A percentile compares a stretch with the other conserved stretches of the same genome.
These are phyloP conservation scores for Stellera chamaejasme DNA, from an alignment of 345 rosid species.

Conservation along the genomic window DNA sequence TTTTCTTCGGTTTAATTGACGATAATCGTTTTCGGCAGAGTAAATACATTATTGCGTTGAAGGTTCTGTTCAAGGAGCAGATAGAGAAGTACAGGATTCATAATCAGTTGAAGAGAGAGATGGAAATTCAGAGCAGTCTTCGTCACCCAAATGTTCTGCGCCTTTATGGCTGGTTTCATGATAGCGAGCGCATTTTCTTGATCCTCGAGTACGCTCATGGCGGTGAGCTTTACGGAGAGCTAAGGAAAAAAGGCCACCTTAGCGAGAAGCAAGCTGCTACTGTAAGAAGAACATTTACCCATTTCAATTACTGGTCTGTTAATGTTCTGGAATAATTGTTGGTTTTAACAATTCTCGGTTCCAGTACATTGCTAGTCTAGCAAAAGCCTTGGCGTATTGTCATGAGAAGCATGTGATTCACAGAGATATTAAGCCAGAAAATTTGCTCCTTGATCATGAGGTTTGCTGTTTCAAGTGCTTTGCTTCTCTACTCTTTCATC, in stretches of 20 bases:
- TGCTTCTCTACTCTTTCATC: too few species aligned
- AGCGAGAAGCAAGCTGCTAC: slow-evolving; percentile 74
- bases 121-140: slow-evolving; percentile 78
- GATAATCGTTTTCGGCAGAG: slow-evolving; percentile 24
- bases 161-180: slow-evolving; percentile 90
- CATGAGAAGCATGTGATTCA: slow-evolving; percentile 92
- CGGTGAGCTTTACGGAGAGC: slow-evolving; percentile 77
- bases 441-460: slow-evolving; percentile 93
- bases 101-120: slow-evolving; percentile 79
- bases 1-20: neutral
- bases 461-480: slow-evolving; percentile 16
- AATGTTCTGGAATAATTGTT: neutral
- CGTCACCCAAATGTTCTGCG: slow-evolving; percentile 68
- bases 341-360: neutral
- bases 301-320: too few species aligned
- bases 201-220: slow-evolving; percentile 92
- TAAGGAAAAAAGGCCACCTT: slow-evolving; percentile 51
- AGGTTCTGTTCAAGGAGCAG: slow-evolving; percentile 82
- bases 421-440: slow-evolving; percentile 97
- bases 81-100: slow-evolving; percentile 76
- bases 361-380: slow-evolving; percentile 87
- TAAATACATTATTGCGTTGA: slow-evolving; percentile 72
- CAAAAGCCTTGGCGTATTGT: slow-evolving; percentile 82
- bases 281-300: slow-evolving; percentile 24
- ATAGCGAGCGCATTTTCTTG: slow-evolving; percentile 59